These are phyloP conservation scores for Aspergillus viridinutans DNA, from an alignment of 2,329 filamentous ascomycete species.

Conservation along the genomic window DNA sequence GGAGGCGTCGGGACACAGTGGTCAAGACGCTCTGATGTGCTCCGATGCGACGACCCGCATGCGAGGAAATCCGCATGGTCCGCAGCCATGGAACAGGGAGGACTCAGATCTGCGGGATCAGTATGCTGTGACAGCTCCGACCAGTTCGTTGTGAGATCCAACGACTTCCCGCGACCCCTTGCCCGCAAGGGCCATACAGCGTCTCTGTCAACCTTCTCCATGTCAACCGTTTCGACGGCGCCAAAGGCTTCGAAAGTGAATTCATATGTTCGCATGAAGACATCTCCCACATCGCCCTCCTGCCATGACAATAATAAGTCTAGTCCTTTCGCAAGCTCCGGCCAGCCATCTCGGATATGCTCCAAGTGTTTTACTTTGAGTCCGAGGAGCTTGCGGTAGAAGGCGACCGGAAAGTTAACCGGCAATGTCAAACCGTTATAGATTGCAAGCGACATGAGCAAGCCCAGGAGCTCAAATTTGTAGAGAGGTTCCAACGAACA, in stretches of 20 bases:
- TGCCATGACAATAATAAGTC: slow-evolving; percentile 71
- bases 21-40: slow-evolving; percentile 19
- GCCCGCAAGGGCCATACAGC: slow-evolving; percentile 30
- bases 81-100: slow-evolving; percentile 20
- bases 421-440: slow-evolving; percentile 93
- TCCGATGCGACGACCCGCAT: slow-evolving; percentile 8
- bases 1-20: slow-evolving; percentile 25
- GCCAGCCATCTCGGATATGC: slow-evolving; percentile 84
- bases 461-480: slow-evolving; percentile 84
- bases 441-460: slow-evolving; percentile 82
- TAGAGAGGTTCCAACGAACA: slow-evolving; percentile 76
- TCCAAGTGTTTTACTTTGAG: slow-evolving; percentile 65
- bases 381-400: slow-evolving; percentile 76
- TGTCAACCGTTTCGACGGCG: slow-evolving; percentile 50
- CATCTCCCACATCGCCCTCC: slow-evolving; percentile 73
- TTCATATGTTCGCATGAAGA: slow-evolving; percentile 80
- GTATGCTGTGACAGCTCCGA: slow-evolving; percentile 19
- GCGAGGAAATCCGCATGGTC: slow-evolving; percentile 12
- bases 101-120: slow-evolving; percentile 14
- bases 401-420: slow-evolving; percentile 76
- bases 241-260: slow-evolving; percentile 67
- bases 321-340: slow-evolving; percentile 70
- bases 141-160: slow-evolving; percentile 16
- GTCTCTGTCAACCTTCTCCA: slow-evolving; percentile 43
- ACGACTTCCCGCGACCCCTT: neutral